Base-by-base conservation (phyloP, 129 eudicot genomes). In the Dittrichia graveolens region DNA sequence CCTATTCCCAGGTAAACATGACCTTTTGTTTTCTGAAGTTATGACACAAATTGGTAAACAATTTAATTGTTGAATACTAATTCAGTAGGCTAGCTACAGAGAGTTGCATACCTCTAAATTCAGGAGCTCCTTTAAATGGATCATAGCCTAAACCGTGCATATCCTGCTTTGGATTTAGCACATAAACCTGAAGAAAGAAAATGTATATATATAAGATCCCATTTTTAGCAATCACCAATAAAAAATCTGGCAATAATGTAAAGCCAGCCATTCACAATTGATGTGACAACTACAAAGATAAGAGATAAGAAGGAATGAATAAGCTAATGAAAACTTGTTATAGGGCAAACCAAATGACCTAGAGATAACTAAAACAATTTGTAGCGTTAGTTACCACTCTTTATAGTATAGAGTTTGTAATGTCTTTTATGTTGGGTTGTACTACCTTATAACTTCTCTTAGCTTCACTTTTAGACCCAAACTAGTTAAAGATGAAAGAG, bases 101-200 rank as follows among this genome's bases (percentile, higher is more conserved):
- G 43, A 78, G 57, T 47, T 69, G 61, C 90, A 80, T 80, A 94
- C 98, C 98, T 71, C 98, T 84, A 74, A 94, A 94, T 80, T 94
- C 97, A 50, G 97, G 98, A 79, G 98, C 98, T 72, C 90, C 82
- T 87, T 86, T 94, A 74, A 78, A 90, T 16, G 96, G 98, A 87
- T 94, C 98, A 82, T 73, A 94, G 76, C 98, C 98, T 79, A 94
- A 73, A 61, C 98, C 98, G 86, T 94, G 75, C 95, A 87, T 71
- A 75, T 94, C 98, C 82, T 85, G 92, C 86, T 94, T 94, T 46
- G 97, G 98, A 60, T 90, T 78, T 65, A 91, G 81, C 44, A 90
- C 91, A 79, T 90, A 90, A 63, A 83, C 91, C 98, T 94, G 82
- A 65, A 83, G 40, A 52, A 34, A 72, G 48, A 69, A 38, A n/a